Evolutionary conservation across 805 yeast species (phyloP).

Genomic region (Limtongia smithiae): DNA sequence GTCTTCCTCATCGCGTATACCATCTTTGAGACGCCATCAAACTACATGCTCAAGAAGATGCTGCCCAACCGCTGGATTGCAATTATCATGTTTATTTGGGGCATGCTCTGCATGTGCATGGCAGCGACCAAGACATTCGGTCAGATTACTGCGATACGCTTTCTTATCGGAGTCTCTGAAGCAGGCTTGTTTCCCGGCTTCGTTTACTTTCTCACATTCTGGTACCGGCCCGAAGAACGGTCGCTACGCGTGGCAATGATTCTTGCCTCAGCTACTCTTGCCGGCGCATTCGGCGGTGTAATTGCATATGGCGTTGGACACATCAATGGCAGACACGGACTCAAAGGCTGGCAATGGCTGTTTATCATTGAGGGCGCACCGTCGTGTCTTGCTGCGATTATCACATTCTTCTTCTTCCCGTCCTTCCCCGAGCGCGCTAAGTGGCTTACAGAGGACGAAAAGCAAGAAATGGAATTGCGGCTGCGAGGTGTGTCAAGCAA

Average conservation of each 20-base stretch:
- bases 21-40: conserved; percentile 44
- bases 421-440: background rate
- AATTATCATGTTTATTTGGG: background rate
- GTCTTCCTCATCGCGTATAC: conserved; percentile 43
- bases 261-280: conserved; percentile 47
- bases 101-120: conserved; percentile 33
- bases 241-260: conserved; percentile 40
- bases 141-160: conserved; percentile 39
- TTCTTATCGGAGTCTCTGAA: conserved; percentile 40
- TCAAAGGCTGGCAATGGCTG: conserved; percentile 50
- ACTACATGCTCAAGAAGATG: conserved; percentile 39
- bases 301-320: conserved; percentile 45
- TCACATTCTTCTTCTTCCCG: conserved; percentile 36
- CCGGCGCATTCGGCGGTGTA: conserved; percentile 52
- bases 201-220: conserved; percentile 37
- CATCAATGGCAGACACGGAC: conserved; percentile 42
- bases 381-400: conserved; percentile 34
- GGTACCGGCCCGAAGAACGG: conserved; percentile 42
- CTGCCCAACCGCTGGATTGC: conserved; percentile 37
- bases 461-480: too few relatives aligned
- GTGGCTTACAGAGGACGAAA: too few relatives aligned
- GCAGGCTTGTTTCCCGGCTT: conserved; percentile 27
- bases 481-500: too few relatives aligned
- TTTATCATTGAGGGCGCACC: conserved; percentile 49
- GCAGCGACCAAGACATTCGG: conserved; percentile 38